Evolutionary conservation across 352 stramenopile genomes (phyloP), one percentile per base, ranked within the genome.

Genomic region (Bremia lactucae): DNA sequence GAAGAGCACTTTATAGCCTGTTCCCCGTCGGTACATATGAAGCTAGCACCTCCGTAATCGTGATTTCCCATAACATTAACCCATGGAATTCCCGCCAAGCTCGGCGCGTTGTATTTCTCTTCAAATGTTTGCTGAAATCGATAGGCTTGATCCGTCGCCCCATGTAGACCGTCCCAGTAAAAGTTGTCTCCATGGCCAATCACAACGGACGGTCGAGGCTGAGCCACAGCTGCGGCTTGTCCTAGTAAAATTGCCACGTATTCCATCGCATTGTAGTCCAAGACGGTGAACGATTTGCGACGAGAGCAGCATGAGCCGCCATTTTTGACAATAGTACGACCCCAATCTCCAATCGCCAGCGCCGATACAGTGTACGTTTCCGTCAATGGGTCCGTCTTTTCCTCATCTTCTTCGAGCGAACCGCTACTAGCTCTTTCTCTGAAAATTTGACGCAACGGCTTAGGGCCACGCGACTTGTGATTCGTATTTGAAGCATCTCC

Each of bases 61-160:
- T 90, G 80, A 54, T 93, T 93, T 26, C 80, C 80, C 55, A 88
- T 68, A 26, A 90, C 74, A 23, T 83, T 90, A n/a, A 90, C 60
- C 80, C 77, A 90, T 13, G 77, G 77, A 16, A 90, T 81, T 7
- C 52, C 67, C 3, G 46, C n/a, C 25, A 90, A 68, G 13, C 62
- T 62, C 0, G 49, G 14, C 4, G 55, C 55, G 14, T 52, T 56
- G 55, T 83, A 88, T 45, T 86, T 87, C 23, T 67, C 59, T 54
- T 91, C 76, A n/a, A 91, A 91, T 5, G 76, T 87, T 40, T 76
- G 58, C 14, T 81, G 58, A 39, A 91, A 88, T 3, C 73, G 69
- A 57, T 83, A 82, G 0, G 55, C 62, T 43, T 74, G 62, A 43
- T 88, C 73, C 1, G 49, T 74, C 13, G 44, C 35, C 24, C 65